Evolutionary conservation across 1,284 basidiomycete species (phyloP).

Genomic region (Trametes polyzona): DNA sequence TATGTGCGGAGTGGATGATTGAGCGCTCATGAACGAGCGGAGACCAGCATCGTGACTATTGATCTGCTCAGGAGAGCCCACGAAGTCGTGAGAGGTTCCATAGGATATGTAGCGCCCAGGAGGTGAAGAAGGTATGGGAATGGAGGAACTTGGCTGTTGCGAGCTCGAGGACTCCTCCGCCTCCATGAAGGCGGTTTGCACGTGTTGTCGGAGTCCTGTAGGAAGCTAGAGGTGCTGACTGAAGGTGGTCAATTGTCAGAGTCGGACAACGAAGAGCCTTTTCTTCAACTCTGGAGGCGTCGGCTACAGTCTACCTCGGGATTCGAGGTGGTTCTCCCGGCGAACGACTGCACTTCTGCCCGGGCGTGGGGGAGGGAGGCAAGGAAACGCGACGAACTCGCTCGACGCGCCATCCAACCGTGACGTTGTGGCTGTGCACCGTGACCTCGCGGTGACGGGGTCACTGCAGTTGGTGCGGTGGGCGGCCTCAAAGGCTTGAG

Average conservation of each 20-base stretch:
- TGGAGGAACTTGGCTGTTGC: background rate
- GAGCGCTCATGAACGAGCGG: background rate
- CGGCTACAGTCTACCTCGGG: no score
- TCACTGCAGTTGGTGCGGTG: no score
- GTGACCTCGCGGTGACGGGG: background rate
- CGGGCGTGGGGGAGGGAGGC: background rate
- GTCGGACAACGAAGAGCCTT: no score
- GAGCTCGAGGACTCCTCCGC: no score
- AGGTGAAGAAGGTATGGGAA: conserved; percentile 5
- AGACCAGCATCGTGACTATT: background rate
- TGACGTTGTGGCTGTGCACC: background rate
- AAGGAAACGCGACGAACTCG: background rate
- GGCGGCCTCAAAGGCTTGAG: no score
- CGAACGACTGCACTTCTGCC: no score
- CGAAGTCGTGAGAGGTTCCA: conserved; percentile 1
- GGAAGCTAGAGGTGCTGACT: no score
- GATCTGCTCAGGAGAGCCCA: conserved; percentile 24
- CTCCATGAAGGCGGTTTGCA: background rate
- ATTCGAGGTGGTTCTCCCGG: no score
- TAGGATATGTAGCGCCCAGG: conserved; percentile 8
- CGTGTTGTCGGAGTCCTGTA: background rate
- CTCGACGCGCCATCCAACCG: background rate
- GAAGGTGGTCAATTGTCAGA: no score
- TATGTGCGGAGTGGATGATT: conserved; percentile 1
- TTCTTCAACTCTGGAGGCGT: no score